Conservation (phyloP, 2,329 filamentous ascomycete genomes). For the Nemania diffusa region DNA sequence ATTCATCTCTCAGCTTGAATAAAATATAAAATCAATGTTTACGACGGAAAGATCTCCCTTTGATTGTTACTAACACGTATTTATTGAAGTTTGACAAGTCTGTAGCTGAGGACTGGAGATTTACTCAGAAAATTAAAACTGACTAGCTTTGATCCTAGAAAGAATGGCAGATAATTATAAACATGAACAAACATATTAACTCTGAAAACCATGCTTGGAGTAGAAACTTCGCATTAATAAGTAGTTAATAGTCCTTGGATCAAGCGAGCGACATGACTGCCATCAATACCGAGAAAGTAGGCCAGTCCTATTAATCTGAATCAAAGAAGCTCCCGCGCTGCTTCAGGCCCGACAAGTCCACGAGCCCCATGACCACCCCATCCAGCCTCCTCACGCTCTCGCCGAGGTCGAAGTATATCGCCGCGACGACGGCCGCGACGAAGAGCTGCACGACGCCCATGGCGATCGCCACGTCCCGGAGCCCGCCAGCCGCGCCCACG, state of each 20-base stretch:
- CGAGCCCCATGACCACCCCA: slow-evolving; percentile 59
- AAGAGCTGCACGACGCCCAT: slow-evolving; percentile 56
- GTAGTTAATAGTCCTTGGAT: slow-evolving; percentile 5
- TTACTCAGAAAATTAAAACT: neutral
- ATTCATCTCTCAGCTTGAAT: too few relatives aligned
- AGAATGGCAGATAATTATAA: neutral
- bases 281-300: neutral
- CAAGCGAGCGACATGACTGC: slow-evolving; percentile 16
- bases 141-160: neutral
- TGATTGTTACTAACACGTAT: too few relatives aligned
- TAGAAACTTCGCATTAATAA: slow-evolving; percentile 9
- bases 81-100: too few relatives aligned
- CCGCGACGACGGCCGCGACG: slow-evolving; percentile 50
- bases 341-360: slow-evolving; percentile 58
- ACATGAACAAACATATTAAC: neutral
- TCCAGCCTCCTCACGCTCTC: slow-evolving; percentile 57
- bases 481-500: slow-evolving; percentile 50
- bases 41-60: too few relatives aligned
- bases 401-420: slow-evolving; percentile 56
- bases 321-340: slow-evolving; percentile 60
- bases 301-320: slow-evolving; percentile 44
- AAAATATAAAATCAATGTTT: too few relatives aligned
- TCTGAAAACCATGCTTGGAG: neutral
- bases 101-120: too few relatives aligned
- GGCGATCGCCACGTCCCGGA: slow-evolving; percentile 55